phyloP scores from a whole-genome alignment of 768 basidiomycete genomes.

The Boletus sp. region DNA sequence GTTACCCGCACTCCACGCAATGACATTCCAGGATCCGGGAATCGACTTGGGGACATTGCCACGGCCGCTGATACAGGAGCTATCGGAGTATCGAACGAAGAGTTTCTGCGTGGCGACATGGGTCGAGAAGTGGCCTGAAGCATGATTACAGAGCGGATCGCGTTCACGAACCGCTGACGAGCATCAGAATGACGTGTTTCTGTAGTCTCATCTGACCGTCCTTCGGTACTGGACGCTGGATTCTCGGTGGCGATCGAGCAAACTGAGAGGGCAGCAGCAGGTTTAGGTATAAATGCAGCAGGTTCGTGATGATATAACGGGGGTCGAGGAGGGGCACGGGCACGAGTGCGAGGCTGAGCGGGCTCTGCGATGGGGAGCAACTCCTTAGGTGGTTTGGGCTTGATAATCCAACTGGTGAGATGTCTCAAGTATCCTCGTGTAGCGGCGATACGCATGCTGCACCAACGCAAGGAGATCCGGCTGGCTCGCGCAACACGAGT shows the following conservation, averaged over 20 bases:
- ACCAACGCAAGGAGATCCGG: conserved; percentile 28
- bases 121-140: conserved; percentile 34
- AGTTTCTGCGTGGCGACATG: conserved; percentile 31
- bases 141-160: conserved; percentile 49
- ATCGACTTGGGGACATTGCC: conserved; percentile 31
- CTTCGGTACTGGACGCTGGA: conserved; percentile 28
- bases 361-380: conserved; percentile 24
- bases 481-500: conserved; percentile 25
- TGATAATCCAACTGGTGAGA: conserved; percentile 26
- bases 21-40: conserved; percentile 34
- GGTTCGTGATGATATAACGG: conserved; percentile 24
- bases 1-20: conserved; percentile 42
- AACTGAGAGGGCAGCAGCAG: conserved; percentile 25
- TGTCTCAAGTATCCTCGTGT: conserved; percentile 24
- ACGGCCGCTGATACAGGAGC: conserved; percentile 17
- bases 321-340: conserved; percentile 10
- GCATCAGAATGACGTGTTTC: conserved; percentile 28
- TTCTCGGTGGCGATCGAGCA: conserved; percentile 28
- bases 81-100: conserved; percentile 29
- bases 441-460: conserved; percentile 17
- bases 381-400: conserved; percentile 20
- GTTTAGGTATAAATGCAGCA: conserved; percentile 14
- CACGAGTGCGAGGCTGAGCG: conserved; percentile 14
- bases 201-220: conserved; percentile 26
- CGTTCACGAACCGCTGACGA: conserved; percentile 39